phyloP scores from a whole-genome alignment of 352 stramenopile genomes.

The Globisporangium cystogenes region DNA sequence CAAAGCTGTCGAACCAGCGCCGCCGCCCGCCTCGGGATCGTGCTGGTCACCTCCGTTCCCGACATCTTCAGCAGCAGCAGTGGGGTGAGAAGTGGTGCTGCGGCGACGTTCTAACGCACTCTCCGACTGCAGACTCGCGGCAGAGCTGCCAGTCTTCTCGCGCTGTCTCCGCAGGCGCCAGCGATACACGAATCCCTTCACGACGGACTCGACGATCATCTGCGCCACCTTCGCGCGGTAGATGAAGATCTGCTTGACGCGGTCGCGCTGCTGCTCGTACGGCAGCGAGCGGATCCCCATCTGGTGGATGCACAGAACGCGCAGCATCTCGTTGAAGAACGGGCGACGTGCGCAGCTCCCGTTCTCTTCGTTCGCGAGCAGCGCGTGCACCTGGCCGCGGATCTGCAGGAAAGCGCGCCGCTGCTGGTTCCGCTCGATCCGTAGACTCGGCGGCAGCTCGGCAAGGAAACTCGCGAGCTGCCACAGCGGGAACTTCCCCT shows the following conservation, averaged over 20 bases:
- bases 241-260: slow-evolving; percentile 84
- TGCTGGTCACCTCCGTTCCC: not conserved
- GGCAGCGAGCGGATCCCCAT: slow-evolving; percentile 72
- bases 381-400: slow-evolving; percentile 56
- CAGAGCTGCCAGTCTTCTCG: not conserved
- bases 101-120: not conserved
- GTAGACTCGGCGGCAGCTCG: slow-evolving; percentile 47
- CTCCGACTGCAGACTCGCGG: not conserved
- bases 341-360: slow-evolving; percentile 22
- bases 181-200: slow-evolving; percentile 59
- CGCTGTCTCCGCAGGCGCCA: slow-evolving; percentile 12
- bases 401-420: slow-evolving; percentile 63
- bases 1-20: not conserved
- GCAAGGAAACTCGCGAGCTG: slow-evolving; percentile 51
- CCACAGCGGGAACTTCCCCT: slow-evolving; percentile 59
- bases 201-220: slow-evolving; percentile 69
- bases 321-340: slow-evolving; percentile 76
- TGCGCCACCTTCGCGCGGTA: slow-evolving; percentile 67
- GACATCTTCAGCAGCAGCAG: not conserved
- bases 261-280: slow-evolving; percentile 77
- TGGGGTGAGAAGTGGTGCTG: no score
- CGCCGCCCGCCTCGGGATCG: not conserved
- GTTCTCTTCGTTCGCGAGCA: slow-evolving; percentile 20
- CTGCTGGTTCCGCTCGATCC: slow-evolving; percentile 32
- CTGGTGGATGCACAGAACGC: slow-evolving; percentile 73